A percentile compares a stretch with the other conserved stretches of the same genome.
These are phyloP conservation scores for Silene coronaria DNA, from an alignment of 179 eudicot species.

Conservation along the genomic window DNA sequence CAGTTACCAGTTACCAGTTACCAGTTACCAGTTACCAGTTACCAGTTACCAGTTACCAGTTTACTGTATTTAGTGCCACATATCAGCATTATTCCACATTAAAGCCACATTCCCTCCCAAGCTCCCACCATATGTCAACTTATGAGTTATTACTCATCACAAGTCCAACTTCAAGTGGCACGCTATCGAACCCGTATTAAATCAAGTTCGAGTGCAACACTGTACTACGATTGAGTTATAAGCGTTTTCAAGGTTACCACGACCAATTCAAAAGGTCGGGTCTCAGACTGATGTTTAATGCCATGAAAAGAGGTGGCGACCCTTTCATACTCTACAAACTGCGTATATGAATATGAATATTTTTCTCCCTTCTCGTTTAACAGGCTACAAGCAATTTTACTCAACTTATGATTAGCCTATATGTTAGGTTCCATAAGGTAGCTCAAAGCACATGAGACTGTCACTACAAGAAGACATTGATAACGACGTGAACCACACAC, in stretches of 20 bases:
- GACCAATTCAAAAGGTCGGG: no score
- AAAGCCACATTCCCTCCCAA: constrained; percentile 20
- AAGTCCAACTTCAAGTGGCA: not conserved
- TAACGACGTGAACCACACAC: not conserved
- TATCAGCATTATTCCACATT: constrained; percentile 4
- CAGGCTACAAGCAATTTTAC: no score
- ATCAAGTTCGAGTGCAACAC: not conserved
- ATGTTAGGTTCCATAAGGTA: not conserved
- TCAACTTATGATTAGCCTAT: not conserved
- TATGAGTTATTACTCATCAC: not conserved
- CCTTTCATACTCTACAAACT: no score
- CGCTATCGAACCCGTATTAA: not conserved
- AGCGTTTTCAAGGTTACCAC: no score
- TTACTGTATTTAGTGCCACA: not conserved
- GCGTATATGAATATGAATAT: no score
- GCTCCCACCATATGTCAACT: constrained; percentile 5
- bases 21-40: no score
- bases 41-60: constrained; percentile 16
- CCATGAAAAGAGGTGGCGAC: no score
- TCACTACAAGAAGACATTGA: not conserved
- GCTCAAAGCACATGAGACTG: not conserved
- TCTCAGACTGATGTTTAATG: no score
- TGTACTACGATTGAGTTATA: no score
- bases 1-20: no score
- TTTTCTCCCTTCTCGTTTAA: no score